Base-by-base conservation (phyloP, 768 basidiomycete species). In the Leccinum imitatum region DNA sequence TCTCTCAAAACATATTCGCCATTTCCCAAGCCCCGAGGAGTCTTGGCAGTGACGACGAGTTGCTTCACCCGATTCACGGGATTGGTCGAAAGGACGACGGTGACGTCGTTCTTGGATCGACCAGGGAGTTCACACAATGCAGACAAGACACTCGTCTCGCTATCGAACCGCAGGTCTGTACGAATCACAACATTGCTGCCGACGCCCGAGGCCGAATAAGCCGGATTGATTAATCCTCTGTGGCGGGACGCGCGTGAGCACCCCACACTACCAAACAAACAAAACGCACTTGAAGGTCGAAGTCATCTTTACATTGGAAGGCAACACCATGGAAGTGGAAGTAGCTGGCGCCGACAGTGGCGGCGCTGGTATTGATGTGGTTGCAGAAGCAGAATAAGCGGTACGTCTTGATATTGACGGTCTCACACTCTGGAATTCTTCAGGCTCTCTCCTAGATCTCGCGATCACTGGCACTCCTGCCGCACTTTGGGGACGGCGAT, bases 111-210 rank as follows among this genome's bases (percentile, higher is more conserved):
- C 62, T 77, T 82, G 67, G 80, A 81, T 69, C 89, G 76, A 47
- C 89, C 89, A 4, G 89, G 89, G 31, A 90, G 76, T 73, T 90
- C 88, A 68, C 89, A 80, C 74, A 84, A 78, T 54, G 83, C 85
- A 59, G 79, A 80, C 66, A 89, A 74, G 41, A 78, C 68, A 69
- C 79, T 78, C 54, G 79, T 81, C 35, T 78, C 76, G 39, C 69
- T 64, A 68, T 85, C 80, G 75, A 84, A 87, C 68, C 82, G 78
- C 54, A 86, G 73, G 73, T 90, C 89, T 31, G 84, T 77, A 65
- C 85, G 84, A 61, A 87, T 84, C 62, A 77, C 68, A 66, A 79
- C 79, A n/a, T 65, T 74, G 47, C 19, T 48, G 47, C n/a, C 46
- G 46, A 25, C 39, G 11, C 62, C 59, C 33, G 63, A 35, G 2